Evolutionary conservation across 331 rosid genomes (phyloP), one percentile per base, ranked within the genome.

Genomic region (Stylosanthes scabra): DNA sequence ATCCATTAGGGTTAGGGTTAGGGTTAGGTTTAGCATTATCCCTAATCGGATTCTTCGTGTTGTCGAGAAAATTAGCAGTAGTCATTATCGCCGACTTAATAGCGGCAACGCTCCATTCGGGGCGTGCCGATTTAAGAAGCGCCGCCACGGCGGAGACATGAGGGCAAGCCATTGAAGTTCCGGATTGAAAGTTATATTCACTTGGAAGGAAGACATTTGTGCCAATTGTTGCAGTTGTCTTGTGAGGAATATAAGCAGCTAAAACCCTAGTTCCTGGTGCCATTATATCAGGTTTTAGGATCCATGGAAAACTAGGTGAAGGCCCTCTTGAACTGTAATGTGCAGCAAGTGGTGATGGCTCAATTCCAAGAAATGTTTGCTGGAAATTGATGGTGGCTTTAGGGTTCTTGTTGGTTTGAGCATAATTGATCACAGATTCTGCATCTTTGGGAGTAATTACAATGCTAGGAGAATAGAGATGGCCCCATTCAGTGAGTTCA

Each of bases 91-190:
- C 85, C 0, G 88, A 82, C 58, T 83, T 71, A n/a, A 82, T 80
- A 20, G 83, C 72, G 9, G 79, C 47, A 1, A 85, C 72, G 28
- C 84, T 80, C 89, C 91, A 87, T 20, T 71, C 63, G 0, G 88
- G 86, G 34, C 78, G 86, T 31, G 80, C 83, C 2, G 54, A 66
- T 41, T 83, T 86, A 15, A 82, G 15, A n/a, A 82, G 76, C 0
- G 85, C 91, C 13, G 56, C 91, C 0, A 82, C 68, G 0, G 87
- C 88, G 2, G 88, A 79, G 39, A 51, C 83, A 68, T 82, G 89
- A 31, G 91, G 86, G 6, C 82, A 80, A 0, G 89, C 66, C 87
- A 82, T 82, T 40, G 91, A 84, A 14, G 91, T 87, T 28, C 89
- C 86, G 0, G 87, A 75, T 9, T 80, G 0, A 6, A 87, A 0